Evolutionary conservation across 768 basidiomycete genomes (phyloP), one percentile per base, ranked within the genome.

Genomic region (Pisolithus marmoratus): DNA sequence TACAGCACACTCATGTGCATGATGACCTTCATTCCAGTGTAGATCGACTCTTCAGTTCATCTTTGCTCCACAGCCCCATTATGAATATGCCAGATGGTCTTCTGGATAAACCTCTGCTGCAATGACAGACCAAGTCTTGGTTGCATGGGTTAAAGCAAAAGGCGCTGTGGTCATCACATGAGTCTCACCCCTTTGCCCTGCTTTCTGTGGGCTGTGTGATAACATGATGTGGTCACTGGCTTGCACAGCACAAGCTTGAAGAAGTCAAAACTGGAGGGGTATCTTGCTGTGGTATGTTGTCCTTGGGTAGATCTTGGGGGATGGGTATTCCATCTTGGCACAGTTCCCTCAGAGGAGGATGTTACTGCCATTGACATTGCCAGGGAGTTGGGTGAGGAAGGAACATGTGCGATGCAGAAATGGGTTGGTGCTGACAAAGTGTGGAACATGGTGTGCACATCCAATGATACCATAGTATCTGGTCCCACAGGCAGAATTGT

Each of bases 401-500:
- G 47, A 17, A 54, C n/a, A n/a, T n/a, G n/a, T n/a, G n/a, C n/a
- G n/a, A n/a, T n/a, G n/a, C n/a, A n/a, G n/a, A n/a, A n/a, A n/a
- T n/a, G n/a, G n/a, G n/a, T n/a, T n/a, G n/a, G n/a, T n/a, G 72
- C 74, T 49, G 89, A 90, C 66, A 80, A 88, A 54, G 75, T 91
- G 52, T 92, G 90, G 90, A 87, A 80, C 48, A 74, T 85, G 8
- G 69, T 75, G 17, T 92, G 89, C 87, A 85, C 88, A 1, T 66
- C 76, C 3, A 73, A 77, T 15, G 83, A 88, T 54, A 77, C 73
- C 12, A 76, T 80, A 4, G 67, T 92, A 31, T 89, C 87, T 1
- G 77, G 83, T 27, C 88, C 87, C 11, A 87, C 87, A 1, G 90
- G 92, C 60, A 90, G 90, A 4, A 76, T 79, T 6, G 76, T 87